These are phyloP conservation scores for Gentiana dahurica DNA, from an alignment of 257 asterid species.

Conservation along the genomic window DNA sequence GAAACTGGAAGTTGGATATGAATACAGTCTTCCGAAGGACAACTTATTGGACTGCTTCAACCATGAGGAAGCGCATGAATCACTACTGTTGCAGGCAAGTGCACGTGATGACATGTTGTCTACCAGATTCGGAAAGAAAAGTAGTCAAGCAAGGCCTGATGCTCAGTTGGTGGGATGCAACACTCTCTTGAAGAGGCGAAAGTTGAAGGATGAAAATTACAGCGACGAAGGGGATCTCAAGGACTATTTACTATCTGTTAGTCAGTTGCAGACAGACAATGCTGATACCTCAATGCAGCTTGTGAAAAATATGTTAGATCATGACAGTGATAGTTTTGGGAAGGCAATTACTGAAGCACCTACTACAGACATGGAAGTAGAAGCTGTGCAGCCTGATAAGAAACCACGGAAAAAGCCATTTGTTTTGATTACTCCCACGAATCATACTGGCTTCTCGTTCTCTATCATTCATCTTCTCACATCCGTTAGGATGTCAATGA, in stretches of 20 bases:
- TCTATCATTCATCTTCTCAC: conserved; percentile 94
- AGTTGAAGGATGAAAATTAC: conserved; percentile 47
- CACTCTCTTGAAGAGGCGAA: conserved; percentile 58
- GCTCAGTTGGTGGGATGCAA: conserved; percentile 55
- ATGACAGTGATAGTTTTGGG: conserved; percentile 30
- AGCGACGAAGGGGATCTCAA: conserved; percentile 36
- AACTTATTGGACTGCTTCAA: conserved; percentile 31
- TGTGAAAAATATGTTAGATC: conserved; percentile 53
- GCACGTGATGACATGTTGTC: conserved; percentile 42
- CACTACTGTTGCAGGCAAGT: conserved; percentile 39
- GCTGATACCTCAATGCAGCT: conserved; percentile 42
- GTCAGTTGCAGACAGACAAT: conserved; percentile 41
- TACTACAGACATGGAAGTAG: conserved; percentile 32
- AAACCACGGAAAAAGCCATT: conserved; percentile 70
- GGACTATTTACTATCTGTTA: conserved; percentile 32
- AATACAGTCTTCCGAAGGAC: conserved; percentile 38
- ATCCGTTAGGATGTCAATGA: conserved; percentile 85
- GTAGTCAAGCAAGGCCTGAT: conserved; percentile 50
- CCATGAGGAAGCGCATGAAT: conserved; percentile 46
- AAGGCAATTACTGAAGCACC: conserved; percentile 49
- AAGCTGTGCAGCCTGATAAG: conserved; percentile 46
- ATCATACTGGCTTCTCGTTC: conserved; percentile 83
- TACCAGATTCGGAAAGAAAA: conserved; percentile 55
- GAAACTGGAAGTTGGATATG: conserved; percentile 41
- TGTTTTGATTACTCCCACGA: conserved; percentile 74